phyloP scores from a whole-genome alignment of 208 protist genomes.

The Trypanosoma brucei region DNA sequence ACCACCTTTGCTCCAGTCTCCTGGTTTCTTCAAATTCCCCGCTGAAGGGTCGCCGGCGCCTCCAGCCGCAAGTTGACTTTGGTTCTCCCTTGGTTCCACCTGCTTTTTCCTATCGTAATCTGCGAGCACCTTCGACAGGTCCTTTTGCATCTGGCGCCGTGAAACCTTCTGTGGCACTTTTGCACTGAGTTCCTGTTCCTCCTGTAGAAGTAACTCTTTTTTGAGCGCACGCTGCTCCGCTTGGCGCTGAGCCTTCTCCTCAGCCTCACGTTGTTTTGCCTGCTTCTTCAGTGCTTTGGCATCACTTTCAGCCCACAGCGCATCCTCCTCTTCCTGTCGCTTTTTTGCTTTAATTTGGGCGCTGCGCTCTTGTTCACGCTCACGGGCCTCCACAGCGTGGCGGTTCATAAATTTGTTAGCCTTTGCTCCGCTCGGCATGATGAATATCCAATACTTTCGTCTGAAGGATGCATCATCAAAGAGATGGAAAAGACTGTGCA shows the following conservation, averaged over 20 bases:
- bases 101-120: conserved; percentile 74
- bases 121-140: conserved; percentile 76
- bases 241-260: conserved; percentile 49
- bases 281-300: conserved; percentile 45
- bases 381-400: conserved; percentile 75
- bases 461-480: background rate
- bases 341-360: conserved; percentile 23
- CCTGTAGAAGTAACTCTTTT: conserved; percentile 58
- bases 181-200: conserved; percentile 57
- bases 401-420: conserved; percentile 83
- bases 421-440: conserved; percentile 85
- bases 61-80: conserved; percentile 21
- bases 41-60: conserved; percentile 21
- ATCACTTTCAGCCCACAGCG: conserved; percentile 70
- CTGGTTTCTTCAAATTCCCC: conserved; percentile 48
- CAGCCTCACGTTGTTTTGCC: conserved; percentile 61
- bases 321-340: conserved; percentile 56
- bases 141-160: conserved; percentile 77
- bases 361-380: conserved; percentile 59
- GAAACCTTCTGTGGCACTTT: conserved; percentile 73
- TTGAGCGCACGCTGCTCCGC: conserved; percentile 56
- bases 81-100: conserved; percentile 22
- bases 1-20: conserved; percentile 12
- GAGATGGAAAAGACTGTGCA: background rate
- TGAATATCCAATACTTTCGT: background rate